phyloP scores from a whole-genome alignment of 768 basidiomycete species.

The Termitomyces eurrhizus region DNA sequence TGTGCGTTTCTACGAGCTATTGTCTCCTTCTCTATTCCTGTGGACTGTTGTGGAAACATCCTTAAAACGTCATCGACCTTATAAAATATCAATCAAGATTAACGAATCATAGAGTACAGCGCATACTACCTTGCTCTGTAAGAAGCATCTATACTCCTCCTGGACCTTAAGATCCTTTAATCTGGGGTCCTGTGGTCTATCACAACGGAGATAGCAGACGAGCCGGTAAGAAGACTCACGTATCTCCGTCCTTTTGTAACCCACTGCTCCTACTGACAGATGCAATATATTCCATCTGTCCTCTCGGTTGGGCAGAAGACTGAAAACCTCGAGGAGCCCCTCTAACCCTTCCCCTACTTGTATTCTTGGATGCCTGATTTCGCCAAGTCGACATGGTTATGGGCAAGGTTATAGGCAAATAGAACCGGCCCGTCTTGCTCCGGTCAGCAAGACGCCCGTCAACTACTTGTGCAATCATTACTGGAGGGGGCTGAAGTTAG shows the following conservation, averaged over 20 bases:
- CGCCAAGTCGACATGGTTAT: constrained; percentile 14
- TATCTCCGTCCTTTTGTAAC: constrained; percentile 68
- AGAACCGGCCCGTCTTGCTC: neutral
- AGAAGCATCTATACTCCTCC: constrained; percentile 62
- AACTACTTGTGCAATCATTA: neutral
- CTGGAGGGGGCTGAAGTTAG: neutral
- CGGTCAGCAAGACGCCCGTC: neutral
- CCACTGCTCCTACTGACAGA: constrained; percentile 78
- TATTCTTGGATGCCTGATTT: constrained; percentile 7
- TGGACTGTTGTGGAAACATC: constrained; percentile 25
- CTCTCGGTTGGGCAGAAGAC: constrained; percentile 10
- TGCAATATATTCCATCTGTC: constrained; percentile 61
- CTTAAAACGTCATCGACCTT: constrained; percentile 51
- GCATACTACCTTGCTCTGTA: constrained; percentile 58
- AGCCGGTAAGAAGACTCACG: constrained; percentile 41
- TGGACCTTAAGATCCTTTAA: constrained; percentile 57
- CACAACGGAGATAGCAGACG: constrained; percentile 17
- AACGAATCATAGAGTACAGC: neutral
- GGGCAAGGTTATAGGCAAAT: neutral
- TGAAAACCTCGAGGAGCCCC: neutral
- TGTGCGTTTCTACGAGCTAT: constrained; percentile 49
- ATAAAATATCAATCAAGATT: neutral
- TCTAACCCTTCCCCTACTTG: constrained; percentile 10
- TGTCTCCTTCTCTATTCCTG: constrained; percentile 28
- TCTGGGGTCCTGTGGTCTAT: constrained; percentile 39